phyloP scores from a whole-genome alignment of 2,329 filamentous ascomycete genomes.

The Penicillium nordicum region DNA sequence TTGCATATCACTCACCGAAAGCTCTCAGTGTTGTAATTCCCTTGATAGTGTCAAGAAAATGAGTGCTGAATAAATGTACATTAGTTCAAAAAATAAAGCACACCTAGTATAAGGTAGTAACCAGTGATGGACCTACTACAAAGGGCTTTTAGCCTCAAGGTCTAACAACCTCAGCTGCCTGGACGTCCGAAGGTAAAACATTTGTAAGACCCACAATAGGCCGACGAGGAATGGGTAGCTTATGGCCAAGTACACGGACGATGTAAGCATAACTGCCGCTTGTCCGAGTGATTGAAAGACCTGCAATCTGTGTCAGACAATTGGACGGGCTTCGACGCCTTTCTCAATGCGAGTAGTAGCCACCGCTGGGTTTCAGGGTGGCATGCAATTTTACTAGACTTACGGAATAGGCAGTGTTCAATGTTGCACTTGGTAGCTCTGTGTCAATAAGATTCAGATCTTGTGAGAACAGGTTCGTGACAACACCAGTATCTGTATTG shows the following conservation, averaged over 20 bases:
- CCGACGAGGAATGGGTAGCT: neutral
- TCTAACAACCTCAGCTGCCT: neutral
- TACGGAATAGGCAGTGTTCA: neutral
- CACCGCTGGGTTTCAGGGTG: neutral
- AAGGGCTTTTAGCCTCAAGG: neutral
- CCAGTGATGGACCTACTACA: neutral
- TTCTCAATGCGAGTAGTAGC: neutral
- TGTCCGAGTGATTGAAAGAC: neutral
- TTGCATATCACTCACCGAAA: neutral
- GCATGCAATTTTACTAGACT: neutral
- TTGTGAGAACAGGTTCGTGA: neutral
- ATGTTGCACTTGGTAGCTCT: neutral
- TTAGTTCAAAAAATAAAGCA: neutral
- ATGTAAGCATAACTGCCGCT: neutral
- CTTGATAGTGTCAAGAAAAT: neutral
- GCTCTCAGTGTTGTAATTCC: neutral
- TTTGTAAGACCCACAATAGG: neutral
- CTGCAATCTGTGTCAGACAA: neutral
- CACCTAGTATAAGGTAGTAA: no score
- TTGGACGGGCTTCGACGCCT: neutral
- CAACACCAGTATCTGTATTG: neutral
- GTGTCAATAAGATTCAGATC: neutral
- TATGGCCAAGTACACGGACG: neutral
- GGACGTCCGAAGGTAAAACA: neutral
- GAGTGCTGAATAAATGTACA: neutral